These are phyloP conservation scores for Desmodesmus armatus DNA, from an alignment of 139 green algal species.

Conservation along the genomic window DNA sequence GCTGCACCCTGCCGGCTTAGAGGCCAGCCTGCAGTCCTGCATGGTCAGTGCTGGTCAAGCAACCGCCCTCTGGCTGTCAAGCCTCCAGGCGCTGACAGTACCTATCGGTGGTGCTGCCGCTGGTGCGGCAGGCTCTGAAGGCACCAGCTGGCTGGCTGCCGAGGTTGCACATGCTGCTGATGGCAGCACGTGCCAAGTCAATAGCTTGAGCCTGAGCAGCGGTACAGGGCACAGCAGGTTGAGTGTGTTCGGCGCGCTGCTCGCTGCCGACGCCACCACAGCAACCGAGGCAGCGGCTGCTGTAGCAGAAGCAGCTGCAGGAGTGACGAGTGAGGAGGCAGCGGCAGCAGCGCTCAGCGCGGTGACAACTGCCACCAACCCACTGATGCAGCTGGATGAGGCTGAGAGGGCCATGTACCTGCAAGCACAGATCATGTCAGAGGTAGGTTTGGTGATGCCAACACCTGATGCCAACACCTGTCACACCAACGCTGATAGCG, in stretches of 20 bases:
- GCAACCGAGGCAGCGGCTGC: conserved; percentile 3
- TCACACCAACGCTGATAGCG: no score
- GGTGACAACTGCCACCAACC: conserved; percentile 51
- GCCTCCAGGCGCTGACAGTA: conserved; percentile 47
- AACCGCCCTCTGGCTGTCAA: conserved; percentile 26
- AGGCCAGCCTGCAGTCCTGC: conserved; percentile 11
- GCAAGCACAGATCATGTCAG: conserved; percentile 74
- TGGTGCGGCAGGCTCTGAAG: conserved; percentile 1
- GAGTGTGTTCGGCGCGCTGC: conserved; percentile 1
- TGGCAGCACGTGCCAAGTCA: conserved; percentile 29
- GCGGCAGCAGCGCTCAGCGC: conserved; percentile 26
- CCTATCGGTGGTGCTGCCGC: conserved; percentile 29
- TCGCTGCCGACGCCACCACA: conserved; percentile 22
- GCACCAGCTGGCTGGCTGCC: conserved; percentile 19
- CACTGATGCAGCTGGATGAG: conserved; percentile 69
- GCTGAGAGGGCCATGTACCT: conserved; percentile 76
- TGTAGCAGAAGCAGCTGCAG: not conserved
- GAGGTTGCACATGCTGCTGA: conserved; percentile 10
- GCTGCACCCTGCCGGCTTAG: conserved; percentile 12
- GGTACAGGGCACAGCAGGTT: not conserved
- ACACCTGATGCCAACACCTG: no score
- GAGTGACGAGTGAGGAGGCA: no score
- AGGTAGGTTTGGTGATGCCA: no score
- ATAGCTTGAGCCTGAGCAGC: not conserved
- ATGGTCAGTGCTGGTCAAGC: conserved; percentile 22